Conservation (phyloP, 805 yeast genomes). For the Cyberlindnera petersonii region DNA sequence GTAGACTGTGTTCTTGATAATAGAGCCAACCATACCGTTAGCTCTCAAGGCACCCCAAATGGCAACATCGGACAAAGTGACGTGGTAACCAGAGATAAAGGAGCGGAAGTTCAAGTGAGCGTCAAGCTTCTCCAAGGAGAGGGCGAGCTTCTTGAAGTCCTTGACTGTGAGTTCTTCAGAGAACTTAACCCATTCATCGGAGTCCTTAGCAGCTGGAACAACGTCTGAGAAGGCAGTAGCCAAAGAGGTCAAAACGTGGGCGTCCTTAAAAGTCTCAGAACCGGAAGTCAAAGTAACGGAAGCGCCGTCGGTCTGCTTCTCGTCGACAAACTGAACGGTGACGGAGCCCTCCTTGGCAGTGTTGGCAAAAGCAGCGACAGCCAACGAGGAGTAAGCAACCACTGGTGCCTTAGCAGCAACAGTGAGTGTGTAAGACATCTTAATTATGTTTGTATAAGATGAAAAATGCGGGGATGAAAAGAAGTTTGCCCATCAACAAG, state of each 20-base stretch:
- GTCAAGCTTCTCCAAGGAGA: slow-evolving; percentile 75
- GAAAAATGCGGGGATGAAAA: too few species aligned
- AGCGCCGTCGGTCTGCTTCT: slow-evolving; percentile 55
- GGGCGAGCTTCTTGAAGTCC: slow-evolving; percentile 83
- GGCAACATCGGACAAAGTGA: slow-evolving; percentile 77
- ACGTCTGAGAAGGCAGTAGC: slow-evolving; percentile 50
- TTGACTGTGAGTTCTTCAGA: slow-evolving; percentile 70
- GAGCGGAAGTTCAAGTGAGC: slow-evolving; percentile 82
- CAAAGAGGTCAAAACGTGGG: slow-evolving; percentile 45
- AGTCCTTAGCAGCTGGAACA: slow-evolving; percentile 30
- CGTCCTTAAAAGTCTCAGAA: slow-evolving; percentile 40
- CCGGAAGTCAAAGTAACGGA: slow-evolving; percentile 41
- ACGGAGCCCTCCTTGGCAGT: slow-evolving; percentile 46
- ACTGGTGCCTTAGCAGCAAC: slow-evolving; percentile 85
- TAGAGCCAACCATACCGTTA: slow-evolving; percentile 88
- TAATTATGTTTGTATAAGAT: background rate
- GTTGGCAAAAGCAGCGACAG: slow-evolving; percentile 76
- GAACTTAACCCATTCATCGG: slow-evolving; percentile 63
- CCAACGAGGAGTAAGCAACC: slow-evolving; percentile 73
- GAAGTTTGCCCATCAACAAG: too few species aligned
- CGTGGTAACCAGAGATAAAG: slow-evolving; percentile 62
- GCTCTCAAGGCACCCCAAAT: slow-evolving; percentile 94
- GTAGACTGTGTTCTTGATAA: slow-evolving; percentile 79
- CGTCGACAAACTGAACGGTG: slow-evolving; percentile 66
- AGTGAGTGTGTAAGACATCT: slow-evolving; percentile 44